phyloP scores from a whole-genome alignment of 2,329 filamentous ascomycete genomes.

The Westerdykella ornata region DNA sequence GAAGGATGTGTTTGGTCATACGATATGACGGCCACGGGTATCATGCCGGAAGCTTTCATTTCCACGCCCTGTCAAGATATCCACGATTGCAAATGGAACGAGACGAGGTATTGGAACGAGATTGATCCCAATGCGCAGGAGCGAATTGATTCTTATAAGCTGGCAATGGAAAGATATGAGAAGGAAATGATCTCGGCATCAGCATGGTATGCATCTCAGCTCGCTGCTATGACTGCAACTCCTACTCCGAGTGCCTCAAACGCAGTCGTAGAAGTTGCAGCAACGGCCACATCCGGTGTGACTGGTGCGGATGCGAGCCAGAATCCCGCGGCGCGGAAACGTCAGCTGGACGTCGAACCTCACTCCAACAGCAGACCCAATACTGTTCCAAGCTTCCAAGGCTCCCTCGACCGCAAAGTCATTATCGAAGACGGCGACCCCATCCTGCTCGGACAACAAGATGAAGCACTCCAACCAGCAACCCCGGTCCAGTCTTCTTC shows the following conservation, averaged over 20 bases:
- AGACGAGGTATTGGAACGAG: slow-evolving; percentile 39
- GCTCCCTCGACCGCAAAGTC: slow-evolving; percentile 3
- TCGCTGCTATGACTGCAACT: slow-evolving; percentile 22
- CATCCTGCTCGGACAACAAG: no score
- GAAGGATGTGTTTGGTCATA: slow-evolving; percentile 61
- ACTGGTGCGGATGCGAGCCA: slow-evolving; percentile 6
- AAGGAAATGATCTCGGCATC: slow-evolving; percentile 29
- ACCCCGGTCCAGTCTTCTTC: slow-evolving; percentile 16
- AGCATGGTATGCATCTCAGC: slow-evolving; percentile 23
- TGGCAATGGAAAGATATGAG: slow-evolving; percentile 33
- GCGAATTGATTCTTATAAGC: slow-evolving; percentile 18
- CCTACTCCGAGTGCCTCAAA: slow-evolving; percentile 10
- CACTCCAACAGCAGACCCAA: neutral
- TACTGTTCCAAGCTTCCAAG: no score
- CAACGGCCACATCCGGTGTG: slow-evolving; percentile 10
- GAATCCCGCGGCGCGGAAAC: neutral
- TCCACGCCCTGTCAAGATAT: slow-evolving; percentile 43
- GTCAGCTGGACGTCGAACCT: slow-evolving; percentile 1
- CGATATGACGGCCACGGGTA: slow-evolving; percentile 49
- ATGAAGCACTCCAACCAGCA: slow-evolving; percentile 4
- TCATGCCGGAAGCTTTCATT: slow-evolving; percentile 56
- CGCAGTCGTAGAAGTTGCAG: slow-evolving; percentile 9
- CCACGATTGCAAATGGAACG: slow-evolving; percentile 41
- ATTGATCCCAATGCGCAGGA: slow-evolving; percentile 34
- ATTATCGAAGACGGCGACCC: slow-evolving; percentile 2